phyloP scores from a whole-genome alignment of 305 asterid species.

The Fraxinus latifolia region DNA sequence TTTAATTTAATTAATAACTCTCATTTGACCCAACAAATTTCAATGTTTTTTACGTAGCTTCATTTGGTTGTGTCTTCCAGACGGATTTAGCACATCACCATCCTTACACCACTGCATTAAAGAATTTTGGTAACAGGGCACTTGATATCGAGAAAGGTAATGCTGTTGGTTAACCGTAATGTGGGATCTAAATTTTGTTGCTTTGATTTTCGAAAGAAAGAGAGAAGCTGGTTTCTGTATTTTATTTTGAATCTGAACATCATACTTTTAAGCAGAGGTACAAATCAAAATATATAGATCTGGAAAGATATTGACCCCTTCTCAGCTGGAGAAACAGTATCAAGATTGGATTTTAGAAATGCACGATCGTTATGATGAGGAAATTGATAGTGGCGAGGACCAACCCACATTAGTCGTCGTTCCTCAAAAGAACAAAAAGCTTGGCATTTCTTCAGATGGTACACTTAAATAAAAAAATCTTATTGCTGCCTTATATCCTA shows the following conservation, averaged over 20 bases:
- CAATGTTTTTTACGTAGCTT: not conserved
- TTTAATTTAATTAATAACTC: not conserved
- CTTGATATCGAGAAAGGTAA: constrained; percentile 46
- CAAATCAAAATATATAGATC: constrained; percentile 40
- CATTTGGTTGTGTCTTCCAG: constrained; percentile 33
- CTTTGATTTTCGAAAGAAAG: not conserved
- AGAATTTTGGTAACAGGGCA: constrained; percentile 52
- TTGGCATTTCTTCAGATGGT: constrained; percentile 53
- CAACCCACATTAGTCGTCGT: constrained; percentile 36
- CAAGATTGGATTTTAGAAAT: constrained; percentile 54
- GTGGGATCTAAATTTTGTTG: not conserved
- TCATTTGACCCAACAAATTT: not conserved
- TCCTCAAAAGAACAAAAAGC: constrained; percentile 41
- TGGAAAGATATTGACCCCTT: constrained; percentile 42
- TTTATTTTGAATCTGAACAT: constrained; percentile 1
- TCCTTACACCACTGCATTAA: constrained; percentile 58
- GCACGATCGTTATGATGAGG: constrained; percentile 67
- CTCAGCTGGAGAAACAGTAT: constrained; percentile 56
- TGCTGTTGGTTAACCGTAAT: constrained; percentile 2
- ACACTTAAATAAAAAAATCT: constrained; percentile 15
- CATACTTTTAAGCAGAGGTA: constrained; percentile 38
- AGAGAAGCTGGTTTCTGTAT: not conserved
- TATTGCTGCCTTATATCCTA: not conserved
- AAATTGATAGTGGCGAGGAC: constrained; percentile 51
- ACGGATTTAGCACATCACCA: constrained; percentile 67